Conservation (phyloP, 805 yeast genomes). For the Metschnikowia koreensis region DNA sequence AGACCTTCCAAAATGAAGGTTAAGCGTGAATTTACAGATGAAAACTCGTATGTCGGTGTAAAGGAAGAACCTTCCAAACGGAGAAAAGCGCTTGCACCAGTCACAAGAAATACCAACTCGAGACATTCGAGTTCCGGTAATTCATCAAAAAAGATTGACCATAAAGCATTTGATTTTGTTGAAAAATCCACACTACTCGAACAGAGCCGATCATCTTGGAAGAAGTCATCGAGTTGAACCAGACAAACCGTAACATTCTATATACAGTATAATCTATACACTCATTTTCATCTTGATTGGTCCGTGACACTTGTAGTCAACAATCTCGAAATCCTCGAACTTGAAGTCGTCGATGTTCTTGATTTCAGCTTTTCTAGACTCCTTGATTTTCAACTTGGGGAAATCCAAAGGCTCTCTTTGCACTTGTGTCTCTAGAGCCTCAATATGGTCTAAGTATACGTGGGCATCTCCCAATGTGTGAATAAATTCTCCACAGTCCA, state of each 20-base stretch:
- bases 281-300: constrained; percentile 96
- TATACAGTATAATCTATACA: constrained; percentile 46
- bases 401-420: constrained; percentile 71
- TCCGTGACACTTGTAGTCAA: constrained; percentile 75
- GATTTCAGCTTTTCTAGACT: constrained; percentile 49
- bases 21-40: constrained; percentile 2
- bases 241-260: not conserved
- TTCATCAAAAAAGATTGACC: not conserved
- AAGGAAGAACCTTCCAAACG: constrained; percentile 4
- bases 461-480: constrained; percentile 98
- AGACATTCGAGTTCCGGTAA: constrained; percentile 3
- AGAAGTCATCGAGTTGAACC: not conserved
- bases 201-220: constrained; percentile 8
- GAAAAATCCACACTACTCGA: constrained; percentile 18
- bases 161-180: constrained; percentile 42
- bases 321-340: constrained; percentile 83
- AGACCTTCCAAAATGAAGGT: not conserved
- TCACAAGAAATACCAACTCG: constrained; percentile 7
- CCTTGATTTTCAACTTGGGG: constrained; percentile 72
- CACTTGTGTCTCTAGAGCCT: constrained; percentile 81
- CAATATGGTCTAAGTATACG: constrained; percentile 89
- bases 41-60: not conserved
- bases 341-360: constrained; percentile 79
- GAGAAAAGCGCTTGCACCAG: constrained; percentile 9
- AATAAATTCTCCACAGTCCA: constrained; percentile 93